phyloP scores from a whole-genome alignment of 2,329 filamentous ascomycete species.

The Scedosporium minutisporum region DNA sequence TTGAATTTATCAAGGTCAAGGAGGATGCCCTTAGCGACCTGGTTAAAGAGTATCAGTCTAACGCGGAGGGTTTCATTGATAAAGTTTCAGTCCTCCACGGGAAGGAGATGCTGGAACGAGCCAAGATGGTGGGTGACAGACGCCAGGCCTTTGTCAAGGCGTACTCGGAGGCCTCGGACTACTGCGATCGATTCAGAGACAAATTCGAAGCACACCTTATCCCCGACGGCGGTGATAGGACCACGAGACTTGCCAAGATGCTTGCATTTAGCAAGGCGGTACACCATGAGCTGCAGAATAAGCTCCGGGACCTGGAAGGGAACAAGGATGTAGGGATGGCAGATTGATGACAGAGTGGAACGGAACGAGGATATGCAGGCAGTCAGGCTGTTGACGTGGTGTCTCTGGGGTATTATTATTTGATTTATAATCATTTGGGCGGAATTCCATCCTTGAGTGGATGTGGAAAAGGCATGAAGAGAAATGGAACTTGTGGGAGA shows the following conservation, averaged over 20 bases:
- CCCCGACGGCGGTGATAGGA: not conserved
- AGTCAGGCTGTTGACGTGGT: not conserved
- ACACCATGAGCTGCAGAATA: not conserved
- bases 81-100: not conserved
- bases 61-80: not conserved
- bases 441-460: not conserved
- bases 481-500: not conserved
- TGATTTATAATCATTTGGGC: not conserved
- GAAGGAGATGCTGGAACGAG: not conserved
- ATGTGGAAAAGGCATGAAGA: not conserved
- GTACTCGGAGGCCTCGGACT: not conserved
- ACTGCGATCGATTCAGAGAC: not conserved
- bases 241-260: not conserved
- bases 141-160: not conserved
- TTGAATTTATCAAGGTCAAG: slow-evolving; percentile 1
- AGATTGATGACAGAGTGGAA: too few relatives aligned
- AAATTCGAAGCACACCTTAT: not conserved
- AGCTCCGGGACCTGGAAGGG: not conserved
- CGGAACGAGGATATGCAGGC: not conserved
- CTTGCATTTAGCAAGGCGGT: not conserved
- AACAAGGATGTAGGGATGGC: not conserved
- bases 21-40: slow-evolving; percentile 1
- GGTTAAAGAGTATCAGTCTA: not conserved
- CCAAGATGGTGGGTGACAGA: not conserved
- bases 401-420: not conserved